Percentiles rank a stretch among this genome's conserved stretches.
These are phyloP conservation scores for Entamoeba moshkovskii DNA, from an alignment of 208 protist genomes.

Conservation along the genomic window DNA sequence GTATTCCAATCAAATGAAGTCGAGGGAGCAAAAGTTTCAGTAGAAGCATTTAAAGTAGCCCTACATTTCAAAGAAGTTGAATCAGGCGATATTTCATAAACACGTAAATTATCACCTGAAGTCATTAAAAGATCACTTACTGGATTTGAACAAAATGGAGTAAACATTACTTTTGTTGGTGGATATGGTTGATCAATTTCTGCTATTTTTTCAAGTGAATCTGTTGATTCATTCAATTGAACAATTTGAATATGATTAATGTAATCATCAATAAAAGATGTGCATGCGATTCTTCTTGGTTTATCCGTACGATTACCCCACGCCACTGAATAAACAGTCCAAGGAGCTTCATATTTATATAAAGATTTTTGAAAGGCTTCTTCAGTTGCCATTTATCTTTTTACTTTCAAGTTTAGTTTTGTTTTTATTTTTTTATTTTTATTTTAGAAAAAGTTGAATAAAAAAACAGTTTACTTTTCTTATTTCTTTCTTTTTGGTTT, in stretches of 20 bases:
- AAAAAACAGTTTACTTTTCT: too few relatives aligned
- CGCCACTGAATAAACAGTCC: background rate
- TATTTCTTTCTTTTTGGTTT: too few relatives aligned
- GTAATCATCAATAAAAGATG: background rate
- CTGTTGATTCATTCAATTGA: background rate
- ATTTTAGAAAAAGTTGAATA: too few relatives aligned
- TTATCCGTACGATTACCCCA: background rate
- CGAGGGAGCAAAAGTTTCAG: conserved; percentile 65
- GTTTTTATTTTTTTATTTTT: background rate
- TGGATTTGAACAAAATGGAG: background rate
- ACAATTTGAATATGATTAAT: background rate
- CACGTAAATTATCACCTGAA: background rate
- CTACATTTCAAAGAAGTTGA: background rate
- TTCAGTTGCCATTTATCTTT: background rate
- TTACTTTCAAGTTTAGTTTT: background rate
- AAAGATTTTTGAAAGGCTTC: background rate
- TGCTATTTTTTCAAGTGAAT: background rate
- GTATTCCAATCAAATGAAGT: conserved; percentile 97
- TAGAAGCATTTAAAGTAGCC: background rate
- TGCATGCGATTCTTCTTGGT: background rate
- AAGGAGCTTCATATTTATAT: background rate
- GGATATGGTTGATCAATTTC: background rate
- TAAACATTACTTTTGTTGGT: background rate
- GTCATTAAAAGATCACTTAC: background rate
- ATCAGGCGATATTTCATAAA: background rate